Percentiles rank a stretch among this genome's conserved stretches.
Evolutionary conservation across 73 alveolate genomes (phyloP).

Genomic region (Paramecium sonneborni): DNA sequence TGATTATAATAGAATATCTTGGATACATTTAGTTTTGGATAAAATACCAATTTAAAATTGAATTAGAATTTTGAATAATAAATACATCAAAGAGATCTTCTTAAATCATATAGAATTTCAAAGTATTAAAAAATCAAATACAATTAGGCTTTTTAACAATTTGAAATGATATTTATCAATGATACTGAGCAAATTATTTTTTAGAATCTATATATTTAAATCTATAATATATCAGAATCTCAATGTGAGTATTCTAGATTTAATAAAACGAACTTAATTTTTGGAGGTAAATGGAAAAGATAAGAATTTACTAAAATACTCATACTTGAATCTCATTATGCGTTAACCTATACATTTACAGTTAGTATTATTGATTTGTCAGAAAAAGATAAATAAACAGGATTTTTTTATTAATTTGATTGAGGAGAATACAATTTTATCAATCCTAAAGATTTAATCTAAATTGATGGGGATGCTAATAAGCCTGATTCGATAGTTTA

Average conservation of each 20-base stretch:
- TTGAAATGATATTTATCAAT: background rate
- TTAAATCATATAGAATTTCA: background rate
- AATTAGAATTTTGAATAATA: background rate
- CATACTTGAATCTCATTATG: background rate
- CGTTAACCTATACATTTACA: background rate
- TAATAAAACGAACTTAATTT: background rate
- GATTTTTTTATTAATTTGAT: constrained; percentile 17
- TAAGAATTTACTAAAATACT: background rate
- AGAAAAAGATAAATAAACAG: background rate
- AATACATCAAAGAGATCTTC: background rate
- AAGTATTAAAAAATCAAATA: background rate
- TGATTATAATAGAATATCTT: background rate
- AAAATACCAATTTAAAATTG: background rate
- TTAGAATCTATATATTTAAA: background rate
- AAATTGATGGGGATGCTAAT: constrained; percentile 1
- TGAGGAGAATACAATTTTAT: constrained; percentile 5
- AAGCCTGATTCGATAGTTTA: background rate
- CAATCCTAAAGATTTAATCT: background rate
- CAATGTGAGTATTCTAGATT: background rate
- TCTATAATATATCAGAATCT: background rate
- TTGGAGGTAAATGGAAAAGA: background rate
- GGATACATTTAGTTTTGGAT: background rate
- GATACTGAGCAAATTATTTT: background rate
- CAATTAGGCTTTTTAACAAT: background rate
- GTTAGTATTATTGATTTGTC: background rate